Evolutionary conservation across 768 basidiomycete species (phyloP), one percentile per base, ranked within the genome.

Genomic region (Boletus barrowsii): DNA sequence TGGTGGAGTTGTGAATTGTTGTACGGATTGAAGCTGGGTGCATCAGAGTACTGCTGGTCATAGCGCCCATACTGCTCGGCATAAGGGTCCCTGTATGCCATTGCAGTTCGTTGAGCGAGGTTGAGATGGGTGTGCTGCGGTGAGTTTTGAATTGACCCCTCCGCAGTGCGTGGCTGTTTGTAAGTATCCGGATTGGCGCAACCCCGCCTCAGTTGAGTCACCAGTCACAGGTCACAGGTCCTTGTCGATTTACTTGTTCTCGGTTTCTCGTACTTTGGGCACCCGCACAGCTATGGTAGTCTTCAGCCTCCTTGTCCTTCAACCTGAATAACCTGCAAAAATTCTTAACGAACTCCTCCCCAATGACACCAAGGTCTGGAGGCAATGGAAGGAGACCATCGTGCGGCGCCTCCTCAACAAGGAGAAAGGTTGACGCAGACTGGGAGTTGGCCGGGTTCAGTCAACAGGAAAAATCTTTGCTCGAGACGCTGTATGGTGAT

Each of bases 1-100:
- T 78, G 75, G 50, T 83, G 79, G 15, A 78, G 76, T 58, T 75
- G 73, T 42, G 67, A 59, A 32, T 62, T 55, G 55, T 61, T 56
- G 62, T 84, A 86, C 26, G 82, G 75, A 64, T 80, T 78, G 64
- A 75, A 78, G 35, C 65, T 66, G 3, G 71, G 62, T 18, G 63
- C 59, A 29, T 76, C 71, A 33, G 60, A 58, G 59, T 77, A 76
- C 42, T 67, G 68, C 24, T 63, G 62, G 55, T 68, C 58, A 36
- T 70, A 58, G 15, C 58, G 62, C n/a, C 59, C 66, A 44, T 61
- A 60, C 47, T 66, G 72, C 47, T 68, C 73, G 56, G 74, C 55
- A 62, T 84, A 81, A 20, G 83, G 82, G 66, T 86, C 82, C 54
- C 70, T 75, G 68, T 84, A 83, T 76, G 84, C 81, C 58, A 68